These are phyloP conservation scores for Solanum medicagineum DNA, from an alignment of 257 asterid species.

Conservation along the genomic window DNA sequence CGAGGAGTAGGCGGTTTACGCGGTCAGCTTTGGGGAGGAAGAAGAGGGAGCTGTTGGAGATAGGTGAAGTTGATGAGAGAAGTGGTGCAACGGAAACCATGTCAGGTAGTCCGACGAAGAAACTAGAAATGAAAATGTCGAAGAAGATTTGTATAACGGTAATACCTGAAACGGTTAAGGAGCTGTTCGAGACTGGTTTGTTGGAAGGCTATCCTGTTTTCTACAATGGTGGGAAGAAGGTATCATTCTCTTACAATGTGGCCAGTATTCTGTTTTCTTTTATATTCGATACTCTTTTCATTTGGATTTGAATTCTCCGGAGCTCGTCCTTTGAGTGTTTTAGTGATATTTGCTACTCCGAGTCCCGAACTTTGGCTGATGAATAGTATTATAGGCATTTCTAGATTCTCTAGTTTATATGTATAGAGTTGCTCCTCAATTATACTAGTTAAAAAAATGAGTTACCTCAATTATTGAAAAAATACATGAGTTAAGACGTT, in stretches of 20 bases:
- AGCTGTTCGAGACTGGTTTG: constrained; percentile 86
- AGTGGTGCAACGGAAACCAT: constrained; percentile 5
- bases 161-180: constrained; percentile 75
- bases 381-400: background rate
- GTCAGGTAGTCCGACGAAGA: constrained; percentile 28
- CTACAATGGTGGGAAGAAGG: constrained; percentile 96
- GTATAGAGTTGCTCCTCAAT: background rate
- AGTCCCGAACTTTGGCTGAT: background rate
- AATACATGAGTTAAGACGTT: background rate
- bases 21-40: constrained; percentile 35
- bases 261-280: background rate
- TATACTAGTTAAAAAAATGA: background rate
- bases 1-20: constrained; percentile 31
- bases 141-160: constrained; percentile 46
- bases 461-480: background rate
- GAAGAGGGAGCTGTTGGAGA: constrained; percentile 16
- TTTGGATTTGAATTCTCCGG: background rate
- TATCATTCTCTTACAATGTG: constrained; percentile 4
- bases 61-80: constrained; percentile 14
- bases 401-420: background rate
- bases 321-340: background rate
- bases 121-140: constrained; percentile 59
- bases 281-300: background rate
- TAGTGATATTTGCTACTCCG: background rate
- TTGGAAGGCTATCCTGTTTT: constrained; percentile 96